These are phyloP conservation scores for Phaeodactylum tricornutum DNA, from an alignment of 108 stramenopile species.

Conservation along the genomic window DNA sequence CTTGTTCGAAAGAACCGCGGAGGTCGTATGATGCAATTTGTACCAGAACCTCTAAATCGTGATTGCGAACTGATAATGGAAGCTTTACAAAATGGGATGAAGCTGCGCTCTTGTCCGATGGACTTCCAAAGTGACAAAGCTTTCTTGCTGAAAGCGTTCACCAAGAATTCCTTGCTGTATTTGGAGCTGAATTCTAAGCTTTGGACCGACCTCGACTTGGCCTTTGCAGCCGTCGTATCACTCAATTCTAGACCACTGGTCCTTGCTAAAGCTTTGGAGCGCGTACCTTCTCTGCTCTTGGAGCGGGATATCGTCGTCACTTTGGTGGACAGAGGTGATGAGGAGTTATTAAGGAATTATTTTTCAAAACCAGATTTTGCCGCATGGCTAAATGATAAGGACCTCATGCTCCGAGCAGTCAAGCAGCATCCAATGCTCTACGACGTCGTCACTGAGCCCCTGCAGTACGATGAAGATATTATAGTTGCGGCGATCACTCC, in stretches of 20 bases:
- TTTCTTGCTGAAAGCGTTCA: conserved; percentile 14
- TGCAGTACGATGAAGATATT: too few species aligned
- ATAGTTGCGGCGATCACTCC: too few species aligned
- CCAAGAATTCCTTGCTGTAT: conserved; percentile 12
- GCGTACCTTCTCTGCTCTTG: background rate
- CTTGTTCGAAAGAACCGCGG: conserved; percentile 8
- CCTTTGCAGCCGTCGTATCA: conserved; percentile 13
- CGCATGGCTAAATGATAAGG: too few species aligned
- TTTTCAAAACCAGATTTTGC: too few species aligned
- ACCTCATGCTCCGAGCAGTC: too few species aligned
- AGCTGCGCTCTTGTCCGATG: conserved; percentile 15
- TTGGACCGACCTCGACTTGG: conserved; percentile 1
- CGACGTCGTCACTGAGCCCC: too few species aligned
- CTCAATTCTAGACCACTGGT: conserved; percentile 6
- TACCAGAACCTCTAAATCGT: conserved; percentile 1
- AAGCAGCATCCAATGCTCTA: too few species aligned
- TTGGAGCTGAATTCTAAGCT: conserved; percentile 10
- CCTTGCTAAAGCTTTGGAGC: conserved; percentile 12
- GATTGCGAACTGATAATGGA: conserved; percentile 15
- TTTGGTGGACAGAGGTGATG: too few species aligned
- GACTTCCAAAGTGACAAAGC: background rate
- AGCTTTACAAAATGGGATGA: conserved; percentile 21
- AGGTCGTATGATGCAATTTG: conserved; percentile 25
- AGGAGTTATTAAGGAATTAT: too few species aligned
- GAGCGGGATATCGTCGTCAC: conserved; percentile 10